Evolutionary conservation across 768 basidiomycete genomes (phyloP).

Genomic region (Phylloporus arenicola): DNA sequence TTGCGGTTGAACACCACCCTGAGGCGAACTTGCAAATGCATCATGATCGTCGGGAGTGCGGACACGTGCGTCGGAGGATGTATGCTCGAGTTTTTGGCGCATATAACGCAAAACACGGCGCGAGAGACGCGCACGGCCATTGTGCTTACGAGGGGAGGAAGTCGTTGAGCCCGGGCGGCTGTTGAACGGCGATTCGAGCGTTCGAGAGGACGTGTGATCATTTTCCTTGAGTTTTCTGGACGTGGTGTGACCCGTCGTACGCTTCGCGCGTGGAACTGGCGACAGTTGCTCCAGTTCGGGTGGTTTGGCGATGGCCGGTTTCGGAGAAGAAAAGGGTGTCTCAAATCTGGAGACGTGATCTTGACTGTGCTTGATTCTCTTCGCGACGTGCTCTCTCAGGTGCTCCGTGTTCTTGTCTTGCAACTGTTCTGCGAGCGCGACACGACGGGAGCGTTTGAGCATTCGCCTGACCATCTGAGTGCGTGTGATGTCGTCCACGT

Average conservation of each 20-base stretch:
- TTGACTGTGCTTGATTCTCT: conserved; percentile 30
- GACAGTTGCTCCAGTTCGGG: conserved; percentile 35
- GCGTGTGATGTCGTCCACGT: conserved; percentile 31
- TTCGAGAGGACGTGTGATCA: not conserved
- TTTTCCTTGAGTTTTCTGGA: conserved; percentile 42
- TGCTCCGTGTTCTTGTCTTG: conserved; percentile 19
- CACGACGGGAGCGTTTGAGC: conserved; percentile 45
- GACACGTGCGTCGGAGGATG: conserved; percentile 8
- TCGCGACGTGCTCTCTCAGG: conserved; percentile 24
- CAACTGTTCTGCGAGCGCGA: conserved; percentile 18
- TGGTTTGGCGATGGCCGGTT: conserved; percentile 17
- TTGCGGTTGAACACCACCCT: not conserved
- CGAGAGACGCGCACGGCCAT: conserved; percentile 6
- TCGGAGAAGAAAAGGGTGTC: conserved; percentile 24
- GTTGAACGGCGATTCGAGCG: conserved; percentile 43
- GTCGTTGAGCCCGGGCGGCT: conserved; percentile 40
- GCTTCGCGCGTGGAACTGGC: conserved; percentile 35
- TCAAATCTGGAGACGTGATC: conserved; percentile 7
- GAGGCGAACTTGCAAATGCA: not conserved
- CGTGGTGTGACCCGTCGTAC: conserved; percentile 28
- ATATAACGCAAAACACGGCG: conserved; percentile 24
- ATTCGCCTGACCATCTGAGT: conserved; percentile 41
- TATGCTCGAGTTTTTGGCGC: conserved; percentile 13
- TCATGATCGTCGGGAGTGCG: not conserved
- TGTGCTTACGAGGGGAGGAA: conserved; percentile 31